Conservation (phyloP, 1,284 basidiomycete species). For the Sporisorium graminicola region DNA sequence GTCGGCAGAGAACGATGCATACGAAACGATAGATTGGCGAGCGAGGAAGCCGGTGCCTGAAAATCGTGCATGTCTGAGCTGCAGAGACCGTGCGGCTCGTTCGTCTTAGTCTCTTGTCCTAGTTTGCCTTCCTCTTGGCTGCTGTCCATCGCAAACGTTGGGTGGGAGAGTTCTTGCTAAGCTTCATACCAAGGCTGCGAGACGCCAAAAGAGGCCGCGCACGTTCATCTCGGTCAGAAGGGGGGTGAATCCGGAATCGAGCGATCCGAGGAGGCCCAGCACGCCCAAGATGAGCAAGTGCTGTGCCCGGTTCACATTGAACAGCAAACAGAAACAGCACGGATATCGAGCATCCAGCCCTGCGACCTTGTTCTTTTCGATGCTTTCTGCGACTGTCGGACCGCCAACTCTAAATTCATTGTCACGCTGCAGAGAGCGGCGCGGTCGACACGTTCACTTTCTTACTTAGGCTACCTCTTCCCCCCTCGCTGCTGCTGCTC, state of each 20-base stretch:
- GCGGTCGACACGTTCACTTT: not conserved
- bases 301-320: too few species aligned
- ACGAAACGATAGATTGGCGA: too few species aligned
- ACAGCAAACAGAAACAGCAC: too few species aligned
- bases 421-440: not conserved
- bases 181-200: not conserved
- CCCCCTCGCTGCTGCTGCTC: too few species aligned
- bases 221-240: not conserved
- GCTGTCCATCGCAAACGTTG: not conserved
- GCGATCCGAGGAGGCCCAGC: not conserved
- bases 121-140: not conserved
- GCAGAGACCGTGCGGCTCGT: not conserved
- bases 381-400: not conserved
- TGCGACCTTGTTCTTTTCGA: not conserved
- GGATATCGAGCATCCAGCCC: not conserved
- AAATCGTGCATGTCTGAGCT: slow-evolving; percentile 5
- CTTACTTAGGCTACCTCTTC: too few species aligned
- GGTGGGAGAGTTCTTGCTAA: not conserved
- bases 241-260: not conserved
- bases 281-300: too few species aligned
- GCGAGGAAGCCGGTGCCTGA: slow-evolving; percentile 7
- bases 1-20: not conserved
- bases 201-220: not conserved
- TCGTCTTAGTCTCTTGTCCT: not conserved
- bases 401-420: not conserved